A percentile compares a stretch with the other conserved stretches of the same genome.
phyloP scores from a whole-genome alignment of 495 filamentous ascomycete genomes.

The Penicillium malachiteum region DNA sequence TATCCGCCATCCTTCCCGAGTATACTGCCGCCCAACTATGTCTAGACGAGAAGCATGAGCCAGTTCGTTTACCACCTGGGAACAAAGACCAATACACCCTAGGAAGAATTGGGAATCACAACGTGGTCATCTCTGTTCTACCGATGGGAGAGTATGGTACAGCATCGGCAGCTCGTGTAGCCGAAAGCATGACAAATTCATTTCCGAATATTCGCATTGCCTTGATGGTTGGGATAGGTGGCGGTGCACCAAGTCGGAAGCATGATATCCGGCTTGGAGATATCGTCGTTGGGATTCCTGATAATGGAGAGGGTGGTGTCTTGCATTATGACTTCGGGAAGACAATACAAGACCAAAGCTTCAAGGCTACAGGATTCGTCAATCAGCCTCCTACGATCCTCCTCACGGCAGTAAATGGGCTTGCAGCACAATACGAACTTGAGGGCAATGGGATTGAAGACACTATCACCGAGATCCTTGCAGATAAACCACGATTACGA shows the following conservation, averaged over 20 bases:
- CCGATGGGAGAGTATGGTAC: slow-evolving; percentile 7
- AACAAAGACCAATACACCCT: slow-evolving; percentile 36
- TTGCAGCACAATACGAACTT: slow-evolving; percentile 1
- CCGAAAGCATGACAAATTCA: slow-evolving; percentile 26
- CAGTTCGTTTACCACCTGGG: neutral
- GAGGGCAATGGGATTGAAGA: neutral
- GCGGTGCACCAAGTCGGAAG: slow-evolving; percentile 20
- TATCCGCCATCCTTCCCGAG: slow-evolving; percentile 43
- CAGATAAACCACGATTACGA: neutral
- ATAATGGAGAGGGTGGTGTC: slow-evolving; percentile 25
- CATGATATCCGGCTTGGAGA: slow-evolving; percentile 24
- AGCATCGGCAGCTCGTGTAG: slow-evolving; percentile 22
- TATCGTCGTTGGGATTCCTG: slow-evolving; percentile 33
- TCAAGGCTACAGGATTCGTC: slow-evolving; percentile 27
- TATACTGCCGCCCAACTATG: slow-evolving; percentile 34
- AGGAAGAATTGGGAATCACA: slow-evolving; percentile 34
- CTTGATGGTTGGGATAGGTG: slow-evolving; percentile 28
- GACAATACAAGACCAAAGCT: slow-evolving; percentile 12
- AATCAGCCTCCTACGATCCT: slow-evolving; percentile 32
- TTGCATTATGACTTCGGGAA: slow-evolving; percentile 43
- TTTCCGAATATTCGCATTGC: slow-evolving; percentile 17
- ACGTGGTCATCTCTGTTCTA: slow-evolving; percentile 8
- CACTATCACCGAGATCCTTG: neutral
- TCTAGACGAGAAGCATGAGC: slow-evolving; percentile 35
- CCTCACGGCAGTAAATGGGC: slow-evolving; percentile 14